These are phyloP conservation scores for Tanacetum coccineum DNA, from an alignment of 129 eudicot genomes.

Conservation along the genomic window DNA sequence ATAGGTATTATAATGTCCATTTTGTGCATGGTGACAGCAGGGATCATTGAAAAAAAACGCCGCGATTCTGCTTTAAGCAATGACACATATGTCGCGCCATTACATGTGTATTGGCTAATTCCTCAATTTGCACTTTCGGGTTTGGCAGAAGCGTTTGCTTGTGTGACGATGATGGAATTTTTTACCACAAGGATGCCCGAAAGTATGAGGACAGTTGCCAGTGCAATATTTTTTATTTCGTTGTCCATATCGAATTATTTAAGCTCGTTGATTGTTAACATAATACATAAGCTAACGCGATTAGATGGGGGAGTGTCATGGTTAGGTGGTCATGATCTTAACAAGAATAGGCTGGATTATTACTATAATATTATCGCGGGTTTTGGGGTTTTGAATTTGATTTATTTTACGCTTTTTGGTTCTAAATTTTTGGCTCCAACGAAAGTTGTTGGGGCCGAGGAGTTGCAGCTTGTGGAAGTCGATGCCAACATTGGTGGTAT, in stretches of 20 bases:
- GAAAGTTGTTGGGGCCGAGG: slow-evolving; percentile 18
- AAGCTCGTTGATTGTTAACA: slow-evolving; percentile 42
- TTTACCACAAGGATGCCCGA: slow-evolving; percentile 58
- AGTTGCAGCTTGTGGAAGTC: slow-evolving; percentile 23
- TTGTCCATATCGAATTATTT: slow-evolving; percentile 54
- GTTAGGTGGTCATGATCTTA: slow-evolving; percentile 77
- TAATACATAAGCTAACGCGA: slow-evolving; percentile 37
- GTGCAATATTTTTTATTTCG: slow-evolving; percentile 53
- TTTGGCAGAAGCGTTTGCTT: slow-evolving; percentile 56
- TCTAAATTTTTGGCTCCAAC: slow-evolving; percentile 35
- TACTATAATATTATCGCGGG: slow-evolving; percentile 50
- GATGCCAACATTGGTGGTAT: background rate
- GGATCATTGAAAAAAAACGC: slow-evolving; percentile 42
- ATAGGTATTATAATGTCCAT: slow-evolving; percentile 59
- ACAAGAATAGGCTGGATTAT: slow-evolving; percentile 50
- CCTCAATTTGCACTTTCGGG: slow-evolving; percentile 66
- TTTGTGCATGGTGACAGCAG: slow-evolving; percentile 51
- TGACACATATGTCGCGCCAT: slow-evolving; percentile 39
- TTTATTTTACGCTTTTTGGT: slow-evolving; percentile 50
- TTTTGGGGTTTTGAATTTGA: slow-evolving; percentile 47
- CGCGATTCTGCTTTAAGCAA: slow-evolving; percentile 33
- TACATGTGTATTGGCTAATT: slow-evolving; percentile 32
- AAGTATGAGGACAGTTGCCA: slow-evolving; percentile 61
- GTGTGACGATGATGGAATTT: slow-evolving; percentile 66
- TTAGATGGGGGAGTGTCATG: slow-evolving; percentile 37